phyloP scores from a whole-genome alignment of 306 rosid species.

The Vigna radiata region DNA sequence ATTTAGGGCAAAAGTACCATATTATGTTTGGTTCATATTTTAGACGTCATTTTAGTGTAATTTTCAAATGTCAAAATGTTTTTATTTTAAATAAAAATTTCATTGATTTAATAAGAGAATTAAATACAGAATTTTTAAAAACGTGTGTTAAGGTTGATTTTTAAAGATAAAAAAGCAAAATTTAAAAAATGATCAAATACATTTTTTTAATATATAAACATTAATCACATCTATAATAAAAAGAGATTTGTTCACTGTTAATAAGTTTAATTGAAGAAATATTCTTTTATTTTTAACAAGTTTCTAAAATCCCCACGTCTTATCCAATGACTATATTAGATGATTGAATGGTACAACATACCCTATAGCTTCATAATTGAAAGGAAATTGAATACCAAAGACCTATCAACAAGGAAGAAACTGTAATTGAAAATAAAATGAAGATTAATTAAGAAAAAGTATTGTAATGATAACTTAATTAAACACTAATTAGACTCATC shows the following conservation, averaged over 20 bases:
- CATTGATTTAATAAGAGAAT: too few relatives aligned
- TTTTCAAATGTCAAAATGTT: too few relatives aligned
- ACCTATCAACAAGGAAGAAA: conserved; percentile 22
- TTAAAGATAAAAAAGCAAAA: too few relatives aligned
- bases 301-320: neutral
- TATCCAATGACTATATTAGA: conserved; percentile 13
- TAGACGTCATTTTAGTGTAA: too few relatives aligned
- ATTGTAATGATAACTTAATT: conserved; percentile 26
- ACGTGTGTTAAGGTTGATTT: too few relatives aligned
- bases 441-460: conserved; percentile 14
- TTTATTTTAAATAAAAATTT: too few relatives aligned
- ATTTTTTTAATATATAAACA: too few relatives aligned
- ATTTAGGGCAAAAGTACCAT: too few relatives aligned
- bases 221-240: too few relatives aligned
- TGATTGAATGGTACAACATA: conserved; percentile 12
- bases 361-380: conserved; percentile 3
- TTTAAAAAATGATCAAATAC: too few relatives aligned
- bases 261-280: neutral
- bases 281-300: neutral
- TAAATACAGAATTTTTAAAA: too few relatives aligned
- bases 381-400: conserved; percentile 24
- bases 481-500: conserved; percentile 9
- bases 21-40: neutral
- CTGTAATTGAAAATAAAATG: neutral
- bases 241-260: too few relatives aligned